These are phyloP conservation scores for Venturia nashicola DNA, from an alignment of 2,329 filamentous ascomycete species.

Conservation along the genomic window DNA sequence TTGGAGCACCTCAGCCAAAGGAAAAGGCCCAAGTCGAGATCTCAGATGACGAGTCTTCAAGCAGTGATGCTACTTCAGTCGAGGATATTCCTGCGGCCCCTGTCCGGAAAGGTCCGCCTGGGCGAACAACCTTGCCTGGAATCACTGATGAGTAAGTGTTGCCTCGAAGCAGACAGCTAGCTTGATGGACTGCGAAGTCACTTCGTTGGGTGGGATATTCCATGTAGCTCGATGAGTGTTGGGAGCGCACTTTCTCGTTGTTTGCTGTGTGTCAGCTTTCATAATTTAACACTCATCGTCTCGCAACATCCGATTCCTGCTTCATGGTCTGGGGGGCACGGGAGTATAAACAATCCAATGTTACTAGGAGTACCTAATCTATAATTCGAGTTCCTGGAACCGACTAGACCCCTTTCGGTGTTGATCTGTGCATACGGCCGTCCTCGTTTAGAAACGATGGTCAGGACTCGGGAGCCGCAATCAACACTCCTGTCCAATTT, in stretches of 20 bases:
- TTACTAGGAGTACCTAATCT: no score
- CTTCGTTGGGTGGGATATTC: neutral
- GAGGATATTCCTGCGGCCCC: neutral
- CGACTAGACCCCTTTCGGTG: neutral
- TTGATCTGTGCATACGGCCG: neutral
- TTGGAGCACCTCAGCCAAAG: conserved; percentile 8
- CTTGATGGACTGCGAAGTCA: neutral
- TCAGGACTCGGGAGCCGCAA: no score
- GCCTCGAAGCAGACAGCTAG: neutral
- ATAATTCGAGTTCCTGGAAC: conserved; percentile 1
- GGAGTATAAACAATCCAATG: neutral
- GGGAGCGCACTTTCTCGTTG: neutral
- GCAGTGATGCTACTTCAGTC: neutral
- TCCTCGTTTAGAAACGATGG: no score
- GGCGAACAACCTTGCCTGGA: neutral
- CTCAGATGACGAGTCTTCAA: conserved; percentile 1
- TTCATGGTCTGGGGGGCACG: neutral
- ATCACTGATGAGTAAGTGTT: neutral
- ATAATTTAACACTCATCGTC: neutral
- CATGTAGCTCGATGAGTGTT: neutral
- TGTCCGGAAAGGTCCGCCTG: conserved; percentile 1
- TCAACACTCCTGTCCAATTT: neutral
- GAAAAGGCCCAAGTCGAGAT: neutral
- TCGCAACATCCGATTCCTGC: neutral
- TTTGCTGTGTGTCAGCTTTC: neutral